Conservation (phyloP, 768 basidiomycete genomes). For the Calvatia gigantea region DNA sequence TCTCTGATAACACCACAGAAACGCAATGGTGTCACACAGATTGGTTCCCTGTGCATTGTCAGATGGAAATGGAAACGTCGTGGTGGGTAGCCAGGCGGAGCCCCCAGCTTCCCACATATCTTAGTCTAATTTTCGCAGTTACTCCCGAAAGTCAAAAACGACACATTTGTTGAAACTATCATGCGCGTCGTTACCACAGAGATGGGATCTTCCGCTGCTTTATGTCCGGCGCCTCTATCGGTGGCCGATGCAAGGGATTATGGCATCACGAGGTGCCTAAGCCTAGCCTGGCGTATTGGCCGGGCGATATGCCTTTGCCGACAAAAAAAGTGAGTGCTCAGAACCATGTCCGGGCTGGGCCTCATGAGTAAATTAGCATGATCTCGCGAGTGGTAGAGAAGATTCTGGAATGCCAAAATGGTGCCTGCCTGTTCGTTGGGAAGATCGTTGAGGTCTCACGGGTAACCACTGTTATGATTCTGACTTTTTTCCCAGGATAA, state of each 20-base stretch:
- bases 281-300: conserved; percentile 62
- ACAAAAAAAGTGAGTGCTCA: conserved; percentile 31
- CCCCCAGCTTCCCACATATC: too few relatives aligned
- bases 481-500: too few relatives aligned
- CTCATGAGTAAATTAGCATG: conserved; percentile 17
- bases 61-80: conserved; percentile 28
- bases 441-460: conserved; percentile 53
- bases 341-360: not conserved
- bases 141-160: conserved; percentile 42
- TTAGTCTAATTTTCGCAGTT: conserved; percentile 20
- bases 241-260: conserved; percentile 31
- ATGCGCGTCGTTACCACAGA: conserved; percentile 46
- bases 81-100: conserved; percentile 21
- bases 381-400: conserved; percentile 22
- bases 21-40: conserved; percentile 13
- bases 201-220: conserved; percentile 50
- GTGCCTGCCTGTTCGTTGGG: conserved; percentile 45
- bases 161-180: conserved; percentile 38
- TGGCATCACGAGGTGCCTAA: conserved; percentile 50
- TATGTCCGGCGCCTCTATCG: conserved; percentile 37
- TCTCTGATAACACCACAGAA: not conserved
- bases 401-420: conserved; percentile 28
- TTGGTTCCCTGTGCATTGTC: conserved; percentile 26
- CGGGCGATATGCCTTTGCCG: conserved; percentile 51
- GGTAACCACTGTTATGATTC: conserved; percentile 19